Evolutionary conservation across 129 eudicot genomes (phyloP).

Genomic region (Centrapalus pauciflorus): DNA sequence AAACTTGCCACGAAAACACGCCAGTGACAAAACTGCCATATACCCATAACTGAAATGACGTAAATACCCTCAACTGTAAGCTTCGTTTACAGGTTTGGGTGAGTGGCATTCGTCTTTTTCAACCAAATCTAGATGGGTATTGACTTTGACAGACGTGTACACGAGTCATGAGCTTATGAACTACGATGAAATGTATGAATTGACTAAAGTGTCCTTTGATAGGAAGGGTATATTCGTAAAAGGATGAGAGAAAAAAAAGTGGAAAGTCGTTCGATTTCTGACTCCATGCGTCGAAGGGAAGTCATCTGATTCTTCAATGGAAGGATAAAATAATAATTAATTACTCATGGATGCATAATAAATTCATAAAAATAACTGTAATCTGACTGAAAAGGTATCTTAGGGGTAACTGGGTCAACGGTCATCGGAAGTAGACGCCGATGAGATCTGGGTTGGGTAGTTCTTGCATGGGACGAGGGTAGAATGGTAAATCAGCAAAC

Average conservation of each 20-base stretch:
- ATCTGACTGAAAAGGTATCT: not conserved
- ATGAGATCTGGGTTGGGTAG: constrained; percentile 1
- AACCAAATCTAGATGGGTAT: constrained; percentile 26
- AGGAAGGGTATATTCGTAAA: constrained; percentile 24
- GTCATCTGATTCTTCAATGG: constrained; percentile 23
- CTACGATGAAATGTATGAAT: constrained; percentile 1
- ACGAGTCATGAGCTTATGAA: constrained; percentile 34
- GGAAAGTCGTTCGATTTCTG: constrained; percentile 39
- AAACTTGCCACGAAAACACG: constrained; percentile 64
- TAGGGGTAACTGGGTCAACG: constrained; percentile 17
- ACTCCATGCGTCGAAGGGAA: constrained; percentile 34
- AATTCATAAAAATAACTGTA: not conserved
- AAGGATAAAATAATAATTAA: not conserved
- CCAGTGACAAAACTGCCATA: constrained; percentile 32
- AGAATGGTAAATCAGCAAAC: constrained; percentile 25
- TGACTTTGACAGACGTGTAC: constrained; percentile 37
- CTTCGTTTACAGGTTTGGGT: not conserved
- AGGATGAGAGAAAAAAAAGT: constrained; percentile 37
- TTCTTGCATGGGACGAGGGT: constrained; percentile 25
- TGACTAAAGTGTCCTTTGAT: constrained; percentile 30
- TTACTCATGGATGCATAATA: not conserved
- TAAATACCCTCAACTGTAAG: constrained; percentile 3
- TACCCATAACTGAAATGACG: constrained; percentile 1
- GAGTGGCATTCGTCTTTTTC: constrained; percentile 14
- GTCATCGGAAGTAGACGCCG: constrained; percentile 7